Evolutionary conservation across 2,329 filamentous ascomycete genomes (phyloP).

Genomic region (Raffaelea albimanens): DNA sequence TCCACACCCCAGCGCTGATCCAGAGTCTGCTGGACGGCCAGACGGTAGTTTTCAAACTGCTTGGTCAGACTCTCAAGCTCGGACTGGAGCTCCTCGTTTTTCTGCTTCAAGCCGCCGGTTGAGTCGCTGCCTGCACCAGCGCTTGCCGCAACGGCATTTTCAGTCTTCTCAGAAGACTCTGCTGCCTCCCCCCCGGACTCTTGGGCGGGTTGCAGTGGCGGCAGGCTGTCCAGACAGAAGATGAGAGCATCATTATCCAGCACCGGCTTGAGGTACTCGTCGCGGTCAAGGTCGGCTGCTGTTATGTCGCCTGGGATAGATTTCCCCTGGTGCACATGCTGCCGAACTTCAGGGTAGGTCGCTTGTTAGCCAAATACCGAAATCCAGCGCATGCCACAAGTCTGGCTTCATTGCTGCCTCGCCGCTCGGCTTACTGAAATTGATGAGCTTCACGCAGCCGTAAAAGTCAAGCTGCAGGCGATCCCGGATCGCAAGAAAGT

Average conservation of each 20-base stretch:
- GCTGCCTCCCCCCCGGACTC: constrained; percentile 24
- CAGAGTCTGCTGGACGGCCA: constrained; percentile 56
- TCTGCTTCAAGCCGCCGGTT: constrained; percentile 26
- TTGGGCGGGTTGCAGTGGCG: constrained; percentile 19
- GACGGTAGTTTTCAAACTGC: constrained; percentile 57
- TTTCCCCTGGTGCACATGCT: constrained; percentile 32
- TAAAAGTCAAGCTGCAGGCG: constrained; percentile 59
- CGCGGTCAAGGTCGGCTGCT: constrained; percentile 57
- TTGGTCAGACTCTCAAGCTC: constrained; percentile 48
- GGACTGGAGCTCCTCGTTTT: constrained; percentile 48
- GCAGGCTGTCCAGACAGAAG: constrained; percentile 75
- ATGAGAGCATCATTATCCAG: constrained; percentile 85
- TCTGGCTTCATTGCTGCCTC: too few relatives aligned
- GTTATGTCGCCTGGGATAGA: constrained; percentile 49
- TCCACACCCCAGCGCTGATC: constrained; percentile 55
- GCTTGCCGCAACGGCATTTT: neutral
- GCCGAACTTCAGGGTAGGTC: constrained; percentile 32
- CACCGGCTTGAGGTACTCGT: constrained; percentile 73
- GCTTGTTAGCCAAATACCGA: neutral
- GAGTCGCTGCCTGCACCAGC: neutral
- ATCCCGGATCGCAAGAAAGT: constrained; percentile 52
- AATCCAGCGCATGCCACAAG: too few relatives aligned
- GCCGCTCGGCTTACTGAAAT: constrained; percentile 39
- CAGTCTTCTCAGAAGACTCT: neutral
- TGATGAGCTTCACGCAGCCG: constrained; percentile 64